Evolutionary conservation across 2,329 filamentous ascomycete species (phyloP), one percentile per base, ranked within the genome.

Genomic region (Bipolaris sorokiniana): DNA sequence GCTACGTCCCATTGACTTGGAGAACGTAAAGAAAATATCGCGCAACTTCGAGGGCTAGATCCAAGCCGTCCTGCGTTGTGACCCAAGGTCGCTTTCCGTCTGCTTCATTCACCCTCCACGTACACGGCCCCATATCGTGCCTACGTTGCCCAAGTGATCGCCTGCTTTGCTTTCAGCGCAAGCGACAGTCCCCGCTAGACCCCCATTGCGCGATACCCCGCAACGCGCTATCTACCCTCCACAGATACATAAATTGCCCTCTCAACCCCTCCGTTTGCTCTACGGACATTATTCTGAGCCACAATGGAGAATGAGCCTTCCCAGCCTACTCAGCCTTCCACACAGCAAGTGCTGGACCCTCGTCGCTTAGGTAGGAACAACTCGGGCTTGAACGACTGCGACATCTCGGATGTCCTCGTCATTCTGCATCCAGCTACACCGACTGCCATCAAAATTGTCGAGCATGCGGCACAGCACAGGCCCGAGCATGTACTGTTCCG

Each of bases 361-460:
- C 86, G 92, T 61, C 88, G 92, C 52, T 75, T 90, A 60, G 92
- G 92, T 54, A 84, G 89, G 73, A 90, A 91, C 76, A 90, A 91
- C 73, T 95, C 91, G 38, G 91, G 91, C 54, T 87, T 97, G 59
- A 89, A 85, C 51, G 89, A 93, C 65, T 85, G 90, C 63, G 93
- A 97, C 74, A 85, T 95, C 48, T 86, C 91, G 60, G 93, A 97
- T 77, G 91, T 97, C 66, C 86, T 97, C 63, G 96, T 92, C 78
- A 87, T 97, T 55, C 84, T 98, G 26, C 88, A 96, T 66, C 93
- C 94, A 10, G 86, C 86, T 63, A 91, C 92, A 2, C 82, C 86
- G 37, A 84, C 85, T 20, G 91, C 94, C 18, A 88, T 89, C 62
- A 81, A 82, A 61, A 90, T 93, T 66, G 87, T 94, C n/a, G 77